Conservation (phyloP, 495 filamentous ascomycete species). For the Xanthoparmelia taractica region DNA sequence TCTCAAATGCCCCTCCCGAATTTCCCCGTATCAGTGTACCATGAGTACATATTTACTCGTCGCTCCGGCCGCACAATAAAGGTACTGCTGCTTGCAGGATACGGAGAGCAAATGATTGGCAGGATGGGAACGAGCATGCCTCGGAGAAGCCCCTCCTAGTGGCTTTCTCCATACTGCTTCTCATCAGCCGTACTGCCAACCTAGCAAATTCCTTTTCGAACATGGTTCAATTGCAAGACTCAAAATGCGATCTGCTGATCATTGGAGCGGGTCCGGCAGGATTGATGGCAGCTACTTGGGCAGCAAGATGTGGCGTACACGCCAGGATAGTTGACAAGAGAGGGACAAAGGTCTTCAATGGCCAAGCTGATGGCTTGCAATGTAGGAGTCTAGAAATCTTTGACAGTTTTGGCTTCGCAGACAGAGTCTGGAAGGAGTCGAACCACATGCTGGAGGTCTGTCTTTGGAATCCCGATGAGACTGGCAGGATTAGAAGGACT, state of each 20-base stretch:
- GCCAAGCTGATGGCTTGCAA: conserved; percentile 56
- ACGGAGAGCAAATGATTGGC: not conserved
- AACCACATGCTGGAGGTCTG: conserved; percentile 35
- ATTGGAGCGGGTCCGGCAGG: conserved; percentile 62
- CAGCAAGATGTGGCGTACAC: conserved; percentile 52
- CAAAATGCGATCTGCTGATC: conserved; percentile 44
- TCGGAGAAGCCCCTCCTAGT: not conserved
- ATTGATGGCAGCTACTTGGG: conserved; percentile 57
- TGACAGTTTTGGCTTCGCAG: conserved; percentile 57
- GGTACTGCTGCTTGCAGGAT: not conserved
- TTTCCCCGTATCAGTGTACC: not conserved
- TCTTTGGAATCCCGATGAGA: conserved; percentile 32
- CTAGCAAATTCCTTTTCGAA: not conserved
- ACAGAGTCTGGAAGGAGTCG: conserved; percentile 52
- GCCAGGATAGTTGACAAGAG: conserved; percentile 56
- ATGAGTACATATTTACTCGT: too few species aligned
- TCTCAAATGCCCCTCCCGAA: not conserved
- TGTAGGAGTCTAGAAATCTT: conserved; percentile 56
- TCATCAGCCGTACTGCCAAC: not conserved
- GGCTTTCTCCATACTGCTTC: not conserved
- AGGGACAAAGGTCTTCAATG: conserved; percentile 44
- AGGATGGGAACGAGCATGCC: not conserved
- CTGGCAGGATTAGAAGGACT: conserved; percentile 10
- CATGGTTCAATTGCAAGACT: conserved; percentile 15
- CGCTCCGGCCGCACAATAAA: not conserved